phyloP scores from a whole-genome alignment of 2,329 filamentous ascomycete species.

The Colletotrichum sp. region DNA sequence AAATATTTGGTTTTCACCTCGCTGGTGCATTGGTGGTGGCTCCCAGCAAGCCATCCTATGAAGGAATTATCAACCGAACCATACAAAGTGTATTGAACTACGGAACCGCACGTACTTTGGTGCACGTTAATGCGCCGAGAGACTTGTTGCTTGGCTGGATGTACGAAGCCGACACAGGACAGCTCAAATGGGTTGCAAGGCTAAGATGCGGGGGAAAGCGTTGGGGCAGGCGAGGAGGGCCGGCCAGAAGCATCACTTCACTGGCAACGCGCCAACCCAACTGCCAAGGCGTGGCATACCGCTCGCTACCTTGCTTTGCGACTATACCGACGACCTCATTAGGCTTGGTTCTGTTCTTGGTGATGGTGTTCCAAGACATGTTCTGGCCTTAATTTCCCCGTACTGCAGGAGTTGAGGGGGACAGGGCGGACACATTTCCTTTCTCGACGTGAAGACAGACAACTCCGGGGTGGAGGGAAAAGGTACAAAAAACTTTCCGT shows the following conservation, averaged over 20 bases:
- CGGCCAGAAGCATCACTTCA: background rate
- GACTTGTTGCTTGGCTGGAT: background rate
- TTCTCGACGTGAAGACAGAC: background rate
- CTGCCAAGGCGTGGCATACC: slow-evolving; percentile 13
- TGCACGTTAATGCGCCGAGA: background rate
- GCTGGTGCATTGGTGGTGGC: background rate
- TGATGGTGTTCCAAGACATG: background rate
- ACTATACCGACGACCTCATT: background rate
- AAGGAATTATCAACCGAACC: background rate
- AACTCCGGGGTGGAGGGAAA: background rate
- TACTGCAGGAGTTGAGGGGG: background rate
- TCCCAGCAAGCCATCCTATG: background rate
- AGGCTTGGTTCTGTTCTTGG: slow-evolving; percentile 8
- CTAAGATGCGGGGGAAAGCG: background rate
- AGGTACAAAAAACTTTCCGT: background rate
- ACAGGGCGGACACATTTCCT: background rate
- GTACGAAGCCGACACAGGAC: background rate
- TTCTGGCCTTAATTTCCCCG: background rate
- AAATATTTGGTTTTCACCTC: background rate
- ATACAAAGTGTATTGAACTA: background rate
- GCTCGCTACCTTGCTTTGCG: slow-evolving; percentile 6
- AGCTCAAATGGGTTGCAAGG: background rate
- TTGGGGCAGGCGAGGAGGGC: background rate
- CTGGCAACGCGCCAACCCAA: slow-evolving; percentile 1
- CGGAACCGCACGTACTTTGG: background rate